Evolutionary conservation across 371 early-diverging fungal genomes (phyloP), one percentile per base, ranked within the genome.

Genomic region (Mucor piriformis): DNA sequence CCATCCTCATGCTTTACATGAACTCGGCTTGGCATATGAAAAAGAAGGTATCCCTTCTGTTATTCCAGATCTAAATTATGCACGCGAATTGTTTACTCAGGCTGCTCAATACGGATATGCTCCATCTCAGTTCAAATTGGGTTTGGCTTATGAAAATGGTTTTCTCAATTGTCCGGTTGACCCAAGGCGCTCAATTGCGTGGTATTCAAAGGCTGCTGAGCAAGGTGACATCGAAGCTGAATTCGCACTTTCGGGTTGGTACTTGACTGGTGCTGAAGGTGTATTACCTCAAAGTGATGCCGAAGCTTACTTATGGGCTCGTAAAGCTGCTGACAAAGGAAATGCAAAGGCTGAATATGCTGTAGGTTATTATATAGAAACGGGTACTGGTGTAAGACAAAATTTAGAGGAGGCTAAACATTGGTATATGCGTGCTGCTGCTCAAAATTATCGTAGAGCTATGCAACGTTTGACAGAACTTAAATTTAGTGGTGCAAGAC

Each of bases 41-140:
- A 83, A 84, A 55, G 83, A 83, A 40, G 89, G 88, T 16, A 83
- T 91, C 20, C 89, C 91, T 7, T 85, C 89, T 1, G 80, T 92
- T 15, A 88, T 92, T 35, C 86, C 86, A 3, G 97, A 96, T 74
- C 83, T 87, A 34, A 78, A 83, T 2, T 96, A 97, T 76, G 82
- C 98, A 6, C 85, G 90, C 27, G 96, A 96, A 54, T 73, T 96
- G 57, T 97, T 88, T 67, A 89, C 91, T 38, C 87, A 92, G 59
- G 94, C 97, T 2, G 97, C 97, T 12, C 90, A 92, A 63, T 86
- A 93, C 44, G 95, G 96, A 20, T 97, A 97, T 74, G 89, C 94
- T 27, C 94, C 92, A 15, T 93, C 96, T 33, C 95, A 94, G 65
- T 92, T 92, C 74, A 92, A 93, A 54, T 83, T 99, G 7, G 99